Percentiles rank a stretch among this genome's conserved stretches.
Conservation (phyloP, 768 basidiomycete species). For the Tricholoma matsutake region DNA sequence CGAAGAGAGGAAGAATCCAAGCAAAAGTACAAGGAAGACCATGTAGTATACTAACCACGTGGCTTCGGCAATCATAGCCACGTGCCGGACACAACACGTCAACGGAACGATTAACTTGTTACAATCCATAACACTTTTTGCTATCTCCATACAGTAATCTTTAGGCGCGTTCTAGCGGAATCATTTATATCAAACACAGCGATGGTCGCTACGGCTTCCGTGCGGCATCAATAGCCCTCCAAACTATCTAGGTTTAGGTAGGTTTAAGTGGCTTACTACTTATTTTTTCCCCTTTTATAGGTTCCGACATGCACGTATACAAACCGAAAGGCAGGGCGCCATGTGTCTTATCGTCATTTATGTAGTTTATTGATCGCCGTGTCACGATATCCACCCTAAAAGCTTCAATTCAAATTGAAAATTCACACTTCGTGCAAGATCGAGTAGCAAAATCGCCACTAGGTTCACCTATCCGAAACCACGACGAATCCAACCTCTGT, state of each 20-base stretch:
- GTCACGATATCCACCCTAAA: background rate
- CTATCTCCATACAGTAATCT: conserved; percentile 1
- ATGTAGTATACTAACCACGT: conserved; percentile 20
- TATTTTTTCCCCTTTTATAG: background rate
- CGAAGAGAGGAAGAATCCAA: conserved; percentile 5
- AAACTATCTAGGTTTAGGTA: too few species aligned
- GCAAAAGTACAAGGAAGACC: conserved; percentile 10
- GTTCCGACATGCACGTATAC: background rate
- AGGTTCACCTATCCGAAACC: too few species aligned
- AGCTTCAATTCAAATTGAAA: background rate
- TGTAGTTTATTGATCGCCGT: background rate
- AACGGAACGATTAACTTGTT: conserved; percentile 3
- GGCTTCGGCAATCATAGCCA: conserved; percentile 21
- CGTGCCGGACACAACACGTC: conserved; percentile 20
- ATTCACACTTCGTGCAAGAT: background rate
- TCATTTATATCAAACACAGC: background rate
- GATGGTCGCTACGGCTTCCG: background rate
- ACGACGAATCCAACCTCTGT: too few species aligned
- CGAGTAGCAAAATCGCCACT: too few species aligned
- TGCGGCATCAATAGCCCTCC: background rate
- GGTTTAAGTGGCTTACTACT: background rate
- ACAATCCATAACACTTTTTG: background rate
- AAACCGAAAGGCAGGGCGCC: background rate
- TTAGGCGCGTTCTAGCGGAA: background rate
- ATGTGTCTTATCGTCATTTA: background rate